Evolutionary conservation across 2,329 filamentous ascomycete genomes (phyloP).

Genomic region (Diaporthe aspalathi): DNA sequence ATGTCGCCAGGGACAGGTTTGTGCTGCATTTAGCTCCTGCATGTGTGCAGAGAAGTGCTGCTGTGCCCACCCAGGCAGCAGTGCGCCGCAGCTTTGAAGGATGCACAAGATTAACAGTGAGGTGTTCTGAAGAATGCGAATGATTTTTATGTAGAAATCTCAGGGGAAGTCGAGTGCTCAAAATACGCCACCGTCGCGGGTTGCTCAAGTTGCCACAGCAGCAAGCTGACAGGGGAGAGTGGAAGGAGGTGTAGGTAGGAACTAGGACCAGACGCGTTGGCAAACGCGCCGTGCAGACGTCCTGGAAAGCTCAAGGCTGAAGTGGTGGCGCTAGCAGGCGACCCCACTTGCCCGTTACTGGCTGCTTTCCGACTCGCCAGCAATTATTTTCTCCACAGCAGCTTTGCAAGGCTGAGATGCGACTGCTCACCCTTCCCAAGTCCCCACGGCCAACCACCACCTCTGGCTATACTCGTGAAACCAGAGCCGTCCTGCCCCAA

Average conservation of each 20-base stretch:
- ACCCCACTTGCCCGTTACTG: conserved; percentile 6
- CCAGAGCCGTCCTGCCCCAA: not conserved
- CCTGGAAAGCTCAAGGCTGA: conserved; percentile 11
- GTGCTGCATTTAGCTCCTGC: not conserved
- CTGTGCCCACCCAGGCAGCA: not conserved
- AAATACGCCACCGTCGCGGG: not conserved
- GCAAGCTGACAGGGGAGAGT: no score
- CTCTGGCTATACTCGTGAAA: not conserved
- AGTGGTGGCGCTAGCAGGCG: conserved; percentile 4
- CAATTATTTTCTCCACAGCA: conserved; percentile 15
- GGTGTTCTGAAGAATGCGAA: not conserved
- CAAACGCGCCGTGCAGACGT: not conserved
- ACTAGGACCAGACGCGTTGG: not conserved
- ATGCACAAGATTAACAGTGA: not conserved
- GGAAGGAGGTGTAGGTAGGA: not conserved
- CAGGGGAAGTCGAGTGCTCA: not conserved
- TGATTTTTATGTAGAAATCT: no score
- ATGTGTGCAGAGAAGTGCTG: not conserved
- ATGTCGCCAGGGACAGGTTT: not conserved
- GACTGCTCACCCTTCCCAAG: conserved; percentile 1
- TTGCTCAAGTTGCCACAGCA: not conserved
- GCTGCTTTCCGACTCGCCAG: conserved; percentile 26
- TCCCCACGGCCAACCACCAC: not conserved
- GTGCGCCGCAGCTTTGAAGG: not conserved
- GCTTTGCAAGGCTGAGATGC: conserved; percentile 33